phyloP scores from a whole-genome alignment of 306 rosid genomes.

The Acacia crassicarpa region DNA sequence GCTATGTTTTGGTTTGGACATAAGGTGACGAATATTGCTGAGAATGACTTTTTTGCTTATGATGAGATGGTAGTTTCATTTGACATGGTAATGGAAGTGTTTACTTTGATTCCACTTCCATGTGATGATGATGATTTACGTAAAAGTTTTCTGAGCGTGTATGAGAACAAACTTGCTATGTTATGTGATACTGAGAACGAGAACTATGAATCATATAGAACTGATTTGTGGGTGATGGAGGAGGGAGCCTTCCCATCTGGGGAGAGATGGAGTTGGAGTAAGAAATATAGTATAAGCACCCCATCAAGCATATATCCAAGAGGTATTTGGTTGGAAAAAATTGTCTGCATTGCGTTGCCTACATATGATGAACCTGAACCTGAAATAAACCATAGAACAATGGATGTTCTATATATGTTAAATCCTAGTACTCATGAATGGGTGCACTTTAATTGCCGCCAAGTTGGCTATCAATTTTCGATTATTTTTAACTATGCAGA shows the following conservation, averaged over 20 bases:
- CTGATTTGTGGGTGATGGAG: neutral
- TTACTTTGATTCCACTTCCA: neutral
- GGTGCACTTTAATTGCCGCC: neutral
- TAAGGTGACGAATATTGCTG: neutral
- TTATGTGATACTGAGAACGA: neutral
- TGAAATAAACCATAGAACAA: too few relatives aligned
- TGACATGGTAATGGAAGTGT: neutral
- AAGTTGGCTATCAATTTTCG: neutral
- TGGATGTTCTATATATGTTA: neutral
- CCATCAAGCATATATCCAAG: neutral
- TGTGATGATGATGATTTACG: too few relatives aligned
- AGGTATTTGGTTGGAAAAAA: neutral
- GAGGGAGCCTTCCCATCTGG: neutral
- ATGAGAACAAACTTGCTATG: neutral
- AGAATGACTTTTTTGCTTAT: neutral
- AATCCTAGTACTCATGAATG: neutral
- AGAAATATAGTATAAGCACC: neutral
- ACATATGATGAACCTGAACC: too few relatives aligned
- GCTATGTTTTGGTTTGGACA: neutral
- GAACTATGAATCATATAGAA: neutral
- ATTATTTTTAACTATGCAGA: neutral
- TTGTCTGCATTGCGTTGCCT: neutral
- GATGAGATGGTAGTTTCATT: neutral
- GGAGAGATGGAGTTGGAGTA: neutral
- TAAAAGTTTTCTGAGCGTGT: neutral